Conservation (phyloP, 257 asterid genomes). For the Nicotiana undulata region DNA sequence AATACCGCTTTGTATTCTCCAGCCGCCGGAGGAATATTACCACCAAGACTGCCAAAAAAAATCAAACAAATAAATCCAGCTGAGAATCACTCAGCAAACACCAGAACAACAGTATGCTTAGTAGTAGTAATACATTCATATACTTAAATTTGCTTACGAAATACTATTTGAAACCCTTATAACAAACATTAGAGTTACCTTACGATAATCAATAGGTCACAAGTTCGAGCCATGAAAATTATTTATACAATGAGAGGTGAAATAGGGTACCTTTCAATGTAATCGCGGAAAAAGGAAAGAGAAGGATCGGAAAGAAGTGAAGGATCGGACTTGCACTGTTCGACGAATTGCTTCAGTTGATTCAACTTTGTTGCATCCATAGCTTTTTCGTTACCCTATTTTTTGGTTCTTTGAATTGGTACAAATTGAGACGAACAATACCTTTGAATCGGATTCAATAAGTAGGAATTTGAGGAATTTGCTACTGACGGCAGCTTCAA, state of each 20-base stretch:
- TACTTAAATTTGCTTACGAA: neutral
- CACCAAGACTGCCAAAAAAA: conserved; percentile 63
- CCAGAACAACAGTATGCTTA: neutral
- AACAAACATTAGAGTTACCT: too few relatives aligned
- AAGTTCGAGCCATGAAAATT: too few relatives aligned
- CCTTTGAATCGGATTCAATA: neutral
- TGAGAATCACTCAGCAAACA: neutral
- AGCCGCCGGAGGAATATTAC: conserved; percentile 53
- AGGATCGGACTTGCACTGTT: conserved; percentile 60
- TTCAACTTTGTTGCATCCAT: conserved; percentile 62
- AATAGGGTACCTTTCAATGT: conserved; percentile 53
- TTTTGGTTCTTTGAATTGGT: too few relatives aligned
- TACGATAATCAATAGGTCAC: too few relatives aligned
- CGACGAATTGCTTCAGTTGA: conserved; percentile 55
- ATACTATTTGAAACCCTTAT: neutral
- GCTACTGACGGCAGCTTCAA: too few relatives aligned
- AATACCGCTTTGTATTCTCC: conserved; percentile 44
- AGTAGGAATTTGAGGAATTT: neutral
- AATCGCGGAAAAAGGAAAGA: conserved; percentile 67
- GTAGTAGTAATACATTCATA: neutral
- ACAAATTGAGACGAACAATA: neutral
- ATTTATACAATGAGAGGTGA: too few relatives aligned
- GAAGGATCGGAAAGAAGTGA: conserved; percentile 67
- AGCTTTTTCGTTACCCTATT: neutral
- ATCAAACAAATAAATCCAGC: neutral